Evolutionary conservation across 768 basidiomycete genomes (phyloP), one percentile per base, ranked within the genome.

Genomic region (Leccinum disarticulatum): DNA sequence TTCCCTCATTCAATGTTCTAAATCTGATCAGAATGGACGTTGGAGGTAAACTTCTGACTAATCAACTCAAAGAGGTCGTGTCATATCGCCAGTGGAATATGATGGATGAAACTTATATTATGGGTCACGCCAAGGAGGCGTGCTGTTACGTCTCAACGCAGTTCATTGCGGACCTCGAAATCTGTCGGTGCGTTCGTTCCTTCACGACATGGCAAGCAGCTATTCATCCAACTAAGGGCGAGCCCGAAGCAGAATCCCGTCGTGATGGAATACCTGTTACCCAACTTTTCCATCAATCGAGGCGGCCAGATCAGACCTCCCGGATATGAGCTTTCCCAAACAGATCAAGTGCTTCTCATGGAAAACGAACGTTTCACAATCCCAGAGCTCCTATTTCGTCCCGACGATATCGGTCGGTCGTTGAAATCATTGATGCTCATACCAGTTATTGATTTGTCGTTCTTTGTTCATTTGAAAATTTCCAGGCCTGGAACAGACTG

Each of bases 81-180:
- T 96, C 94, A 13, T 98, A 91, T 73, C 87, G 96, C 48, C 95
- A 98, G 70, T 98, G 93, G 91, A 93, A 98, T 73, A 93, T 98
- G 91, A 95, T 95, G 87, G 94, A 97, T 68, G 90, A 98, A 73
- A 95, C 93, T 3, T 85, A 89, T 72, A 90, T 98, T 70, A 88
- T 97, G 80, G 95, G 96, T 76, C 83, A 90, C 67, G 89, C 93
- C 67, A 95, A 96, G 73, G 94, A 98, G 73, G 74, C 83, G 15
- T 95, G 93, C 71, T 95, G 93, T 75, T 97, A 88, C 73, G 88
- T 96, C 57, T 87, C 92, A 13, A 77, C 77, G 19, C 76, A 87
- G 68, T 95, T 90, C 77, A 80, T 79, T 59, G 70, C 73, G 51
- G 94, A 97, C 74, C 76, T 93, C 58, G 89, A 94, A 73, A 74